These are phyloP conservation scores for Microthlaspi erraticum DNA, from an alignment of 345 rosid genomes.

Conservation along the genomic window DNA sequence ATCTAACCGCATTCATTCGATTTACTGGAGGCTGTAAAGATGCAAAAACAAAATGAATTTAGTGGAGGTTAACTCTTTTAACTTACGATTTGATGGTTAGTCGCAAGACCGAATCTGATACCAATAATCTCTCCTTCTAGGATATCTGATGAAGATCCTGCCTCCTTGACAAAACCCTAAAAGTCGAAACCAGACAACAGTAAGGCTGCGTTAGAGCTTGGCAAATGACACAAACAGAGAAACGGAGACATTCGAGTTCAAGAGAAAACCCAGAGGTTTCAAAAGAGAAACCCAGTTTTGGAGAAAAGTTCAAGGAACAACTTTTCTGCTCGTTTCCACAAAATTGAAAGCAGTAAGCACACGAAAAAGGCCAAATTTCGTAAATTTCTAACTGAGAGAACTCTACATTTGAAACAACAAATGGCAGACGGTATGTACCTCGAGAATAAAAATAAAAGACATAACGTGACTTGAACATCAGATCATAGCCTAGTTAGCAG, in stretches of 20 bases:
- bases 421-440: no score
- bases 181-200: conserved; percentile 11
- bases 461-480: no score
- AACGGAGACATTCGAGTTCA: conserved; percentile 18
- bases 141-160: conserved; percentile 44
- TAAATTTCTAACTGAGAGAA: no score
- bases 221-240: background rate
- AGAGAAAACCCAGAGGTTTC: conserved; percentile 16
- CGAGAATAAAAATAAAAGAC: no score
- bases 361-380: background rate
- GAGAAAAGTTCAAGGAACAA: conserved; percentile 10
- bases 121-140: conserved; percentile 76
- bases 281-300: conserved; percentile 16
- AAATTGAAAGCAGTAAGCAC: conserved; percentile 27
- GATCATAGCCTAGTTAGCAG: no score
- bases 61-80: conserved; percentile 23
- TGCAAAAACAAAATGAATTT: background rate
- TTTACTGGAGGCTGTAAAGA: background rate
- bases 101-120: conserved; percentile 72
- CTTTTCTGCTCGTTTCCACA: conserved; percentile 12
- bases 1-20: conserved; percentile 1
- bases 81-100: conserved; percentile 78
- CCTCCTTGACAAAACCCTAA: conserved; percentile 56
- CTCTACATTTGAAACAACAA: no score
- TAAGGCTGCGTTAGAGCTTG: background rate